Conservation (phyloP, 129 eudicot species). For the Centella asiatica region DNA sequence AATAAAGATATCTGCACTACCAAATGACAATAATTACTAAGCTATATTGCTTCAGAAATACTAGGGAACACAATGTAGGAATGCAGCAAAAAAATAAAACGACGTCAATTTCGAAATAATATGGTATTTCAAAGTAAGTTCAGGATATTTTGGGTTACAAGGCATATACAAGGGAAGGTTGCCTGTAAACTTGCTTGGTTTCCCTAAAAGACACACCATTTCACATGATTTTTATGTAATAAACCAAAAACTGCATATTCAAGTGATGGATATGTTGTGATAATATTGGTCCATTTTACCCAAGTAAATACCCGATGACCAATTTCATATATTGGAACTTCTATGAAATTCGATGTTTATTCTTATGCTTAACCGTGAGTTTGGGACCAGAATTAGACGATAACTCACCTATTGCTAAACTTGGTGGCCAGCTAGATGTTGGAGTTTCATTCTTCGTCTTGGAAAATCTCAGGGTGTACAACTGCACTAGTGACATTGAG, state of each 20-base stretch:
- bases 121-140: too few relatives aligned
- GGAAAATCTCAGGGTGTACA: slow-evolving; percentile 60
- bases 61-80: too few relatives aligned
- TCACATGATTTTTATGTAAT: background rate
- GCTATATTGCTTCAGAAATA: background rate
- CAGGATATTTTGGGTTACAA: too few relatives aligned
- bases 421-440: slow-evolving; percentile 8
- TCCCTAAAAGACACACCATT: background rate
- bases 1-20: background rate
- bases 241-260: background rate
- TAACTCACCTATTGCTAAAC: background rate
- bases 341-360: too few relatives aligned
- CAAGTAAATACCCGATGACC: too few relatives aligned
- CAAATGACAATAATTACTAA: background rate
- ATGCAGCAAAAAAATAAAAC: too few relatives aligned
- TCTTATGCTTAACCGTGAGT: too few relatives aligned
- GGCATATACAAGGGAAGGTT: too few relatives aligned
- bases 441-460: slow-evolving; percentile 35
- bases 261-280: background rate
- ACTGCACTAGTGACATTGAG: slow-evolving; percentile 73
- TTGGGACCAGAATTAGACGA: background rate
- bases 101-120: too few relatives aligned
- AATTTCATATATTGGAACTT: too few relatives aligned
- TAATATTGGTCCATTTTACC: too few relatives aligned
- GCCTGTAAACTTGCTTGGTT: background rate